A percentile compares a stretch with the other conserved stretches of the same genome.
phyloP scores from a whole-genome alignment of 768 basidiomycete genomes.

The Termitomyces sp. region DNA sequence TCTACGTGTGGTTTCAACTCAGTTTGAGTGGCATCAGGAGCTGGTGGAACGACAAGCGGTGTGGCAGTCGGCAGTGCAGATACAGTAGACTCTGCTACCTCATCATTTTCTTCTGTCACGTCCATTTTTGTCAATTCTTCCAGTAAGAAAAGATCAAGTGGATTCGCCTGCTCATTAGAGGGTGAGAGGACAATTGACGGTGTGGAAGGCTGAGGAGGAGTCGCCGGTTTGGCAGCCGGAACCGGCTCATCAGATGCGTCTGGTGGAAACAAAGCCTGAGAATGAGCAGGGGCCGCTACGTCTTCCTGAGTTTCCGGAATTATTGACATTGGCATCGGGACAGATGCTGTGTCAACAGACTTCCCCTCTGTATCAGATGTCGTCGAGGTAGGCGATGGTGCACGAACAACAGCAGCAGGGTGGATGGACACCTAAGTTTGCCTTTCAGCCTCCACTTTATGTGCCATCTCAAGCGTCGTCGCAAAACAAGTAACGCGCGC shows the following conservation, averaged over 20 bases:
- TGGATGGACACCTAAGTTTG: conserved; percentile 15
- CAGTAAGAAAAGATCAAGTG: neutral
- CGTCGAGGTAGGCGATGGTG: conserved; percentile 11
- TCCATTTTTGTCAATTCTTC: neutral
- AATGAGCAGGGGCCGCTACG: neutral
- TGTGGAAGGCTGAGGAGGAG: neutral
- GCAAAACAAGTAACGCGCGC: conserved; percentile 31
- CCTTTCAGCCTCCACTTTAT: conserved; percentile 34
- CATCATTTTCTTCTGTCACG: neutral
- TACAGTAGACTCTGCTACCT: neutral
- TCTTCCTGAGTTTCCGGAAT: neutral
- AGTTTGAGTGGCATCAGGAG: too few relatives aligned
- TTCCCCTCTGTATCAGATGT: neutral
- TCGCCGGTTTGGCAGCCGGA: neutral
- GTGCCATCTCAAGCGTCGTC: conserved; percentile 35
- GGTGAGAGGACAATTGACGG: conserved; percentile 10
- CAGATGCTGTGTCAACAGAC: neutral
- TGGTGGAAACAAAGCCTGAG: neutral
- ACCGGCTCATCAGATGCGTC: neutral
- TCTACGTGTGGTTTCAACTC: too few relatives aligned
- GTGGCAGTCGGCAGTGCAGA: neutral
- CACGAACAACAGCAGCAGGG: conserved; percentile 14
- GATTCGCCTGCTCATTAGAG: neutral
- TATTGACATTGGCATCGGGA: neutral
- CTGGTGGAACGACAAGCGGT: too few relatives aligned